Evolutionary conservation across 139 green algal genomes (phyloP).

Genomic region (Coccomyxa sp.): DNA sequence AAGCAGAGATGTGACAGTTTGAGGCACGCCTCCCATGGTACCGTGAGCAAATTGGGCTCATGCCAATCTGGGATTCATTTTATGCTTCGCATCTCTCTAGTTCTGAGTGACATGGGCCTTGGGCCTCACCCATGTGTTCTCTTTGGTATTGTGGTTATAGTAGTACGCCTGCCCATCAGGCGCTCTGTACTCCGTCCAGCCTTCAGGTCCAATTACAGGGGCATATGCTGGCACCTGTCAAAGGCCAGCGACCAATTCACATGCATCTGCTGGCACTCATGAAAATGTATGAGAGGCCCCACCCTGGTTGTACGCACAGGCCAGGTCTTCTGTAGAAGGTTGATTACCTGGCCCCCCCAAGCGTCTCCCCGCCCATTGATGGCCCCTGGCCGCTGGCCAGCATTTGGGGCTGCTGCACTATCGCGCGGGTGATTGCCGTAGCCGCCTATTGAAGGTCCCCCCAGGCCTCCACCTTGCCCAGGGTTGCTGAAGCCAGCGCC

Average conservation of each 20-base stretch:
- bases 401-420: no score
- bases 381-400: neutral
- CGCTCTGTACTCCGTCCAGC: constrained; percentile 62
- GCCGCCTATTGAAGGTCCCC: neutral
- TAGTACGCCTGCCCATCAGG: constrained; percentile 62
- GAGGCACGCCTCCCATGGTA: no score
- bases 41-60: no score
- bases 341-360: neutral
- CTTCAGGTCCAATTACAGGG: constrained; percentile 60
- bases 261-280: neutral
- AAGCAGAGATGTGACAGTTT: no score
- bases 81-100: no score
- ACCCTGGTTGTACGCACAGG: neutral
- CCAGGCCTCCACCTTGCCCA: neutral
- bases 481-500: constrained; percentile 4
- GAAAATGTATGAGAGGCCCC: neutral
- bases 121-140: constrained; percentile 38
- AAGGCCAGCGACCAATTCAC: neutral
- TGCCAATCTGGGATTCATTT: no score
- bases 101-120: neutral
- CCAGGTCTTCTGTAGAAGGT: no score
- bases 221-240: neutral
- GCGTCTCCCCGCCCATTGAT: neutral
- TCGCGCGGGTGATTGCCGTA: no score
- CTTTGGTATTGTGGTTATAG: constrained; percentile 49